These are phyloP conservation scores for Crepidotus sp. DNA, from an alignment of 1,284 basidiomycete species.

Conservation along the genomic window DNA sequence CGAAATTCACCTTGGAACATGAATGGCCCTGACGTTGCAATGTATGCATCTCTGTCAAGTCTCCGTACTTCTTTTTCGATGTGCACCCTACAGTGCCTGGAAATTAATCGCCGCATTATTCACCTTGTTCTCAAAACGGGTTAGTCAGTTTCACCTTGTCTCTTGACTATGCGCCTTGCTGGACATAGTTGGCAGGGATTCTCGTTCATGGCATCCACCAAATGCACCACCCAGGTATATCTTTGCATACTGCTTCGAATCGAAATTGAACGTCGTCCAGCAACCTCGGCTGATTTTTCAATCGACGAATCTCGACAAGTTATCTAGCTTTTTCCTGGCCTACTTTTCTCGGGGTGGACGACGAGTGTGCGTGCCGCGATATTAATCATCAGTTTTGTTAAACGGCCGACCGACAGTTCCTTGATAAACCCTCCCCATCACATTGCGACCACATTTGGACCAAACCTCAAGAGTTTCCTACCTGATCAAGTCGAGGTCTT, in stretches of 20 bases:
- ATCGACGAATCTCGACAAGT: slow-evolving; percentile 36
- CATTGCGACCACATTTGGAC: slow-evolving; percentile 40
- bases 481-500: slow-evolving; percentile 44
- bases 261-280: slow-evolving; percentile 24
- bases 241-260: slow-evolving; percentile 22
- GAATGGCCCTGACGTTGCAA: slow-evolving; percentile 27
- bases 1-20: slow-evolving; percentile 39
- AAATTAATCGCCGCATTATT: slow-evolving; percentile 28
- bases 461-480: slow-evolving; percentile 36
- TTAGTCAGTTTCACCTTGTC: slow-evolving; percentile 24
- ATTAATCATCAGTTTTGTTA: not conserved
- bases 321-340: slow-evolving; percentile 51
- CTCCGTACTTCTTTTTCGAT: slow-evolving; percentile 10
- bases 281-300: slow-evolving; percentile 55
- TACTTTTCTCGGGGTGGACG: slow-evolving; percentile 35
- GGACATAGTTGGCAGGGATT: slow-evolving; percentile 30
- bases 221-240: slow-evolving; percentile 41
- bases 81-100: slow-evolving; percentile 25
- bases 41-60: slow-evolving; percentile 25
- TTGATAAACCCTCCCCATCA: slow-evolving; percentile 40
- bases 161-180: slow-evolving; percentile 4
- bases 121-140: slow-evolving; percentile 31
- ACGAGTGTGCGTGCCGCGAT: slow-evolving; percentile 8
- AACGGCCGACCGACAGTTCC: slow-evolving; percentile 1
- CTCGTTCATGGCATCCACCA: slow-evolving; percentile 43